Conservation (phyloP, 805 yeast genomes). For the Lipomyces mesembrius region DNA sequence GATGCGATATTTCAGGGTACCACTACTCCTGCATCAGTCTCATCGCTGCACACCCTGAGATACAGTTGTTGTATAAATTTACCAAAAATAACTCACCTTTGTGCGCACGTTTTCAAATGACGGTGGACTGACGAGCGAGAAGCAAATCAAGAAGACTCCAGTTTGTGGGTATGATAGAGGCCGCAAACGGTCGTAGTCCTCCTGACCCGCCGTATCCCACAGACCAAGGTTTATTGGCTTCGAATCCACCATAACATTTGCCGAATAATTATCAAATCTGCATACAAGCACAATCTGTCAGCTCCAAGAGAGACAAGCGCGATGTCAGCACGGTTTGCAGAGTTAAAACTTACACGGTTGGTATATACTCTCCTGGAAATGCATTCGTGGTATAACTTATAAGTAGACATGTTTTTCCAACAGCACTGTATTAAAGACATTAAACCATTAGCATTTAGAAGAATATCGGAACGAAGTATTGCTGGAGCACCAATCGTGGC, state of each 20-base stretch:
- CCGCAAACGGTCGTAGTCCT: conserved; percentile 85
- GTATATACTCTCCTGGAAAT: conserved; percentile 90
- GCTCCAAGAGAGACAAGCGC: not conserved
- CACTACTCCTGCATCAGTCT: conserved; percentile 46
- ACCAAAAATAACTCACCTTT: conserved; percentile 48
- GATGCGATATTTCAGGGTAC: conserved; percentile 87
- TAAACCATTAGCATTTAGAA: conserved; percentile 4
- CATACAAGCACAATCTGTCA: not conserved
- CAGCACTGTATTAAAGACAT: conserved; percentile 59
- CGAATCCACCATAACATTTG: conserved; percentile 79
- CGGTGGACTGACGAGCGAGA: conserved; percentile 79
- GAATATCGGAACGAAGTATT: not conserved
- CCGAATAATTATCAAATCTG: conserved; percentile 82
- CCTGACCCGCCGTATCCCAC: conserved; percentile 97
- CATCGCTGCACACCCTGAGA: not conserved
- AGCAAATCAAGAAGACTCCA: conserved; percentile 83
- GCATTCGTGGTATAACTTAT: conserved; percentile 90
- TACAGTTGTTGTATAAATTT: not conserved
- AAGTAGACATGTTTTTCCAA: conserved; percentile 87
- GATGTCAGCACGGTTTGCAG: not conserved
- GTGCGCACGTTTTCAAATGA: conserved; percentile 79
- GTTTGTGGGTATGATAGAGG: conserved; percentile 93
- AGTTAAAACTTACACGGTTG: conserved; percentile 62
- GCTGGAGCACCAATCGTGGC: not conserved
- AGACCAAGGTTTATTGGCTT: conserved; percentile 82